Base-by-base conservation (phyloP, 2,329 filamentous ascomycete genomes). In the Pseudocercospora ulei region DNA sequence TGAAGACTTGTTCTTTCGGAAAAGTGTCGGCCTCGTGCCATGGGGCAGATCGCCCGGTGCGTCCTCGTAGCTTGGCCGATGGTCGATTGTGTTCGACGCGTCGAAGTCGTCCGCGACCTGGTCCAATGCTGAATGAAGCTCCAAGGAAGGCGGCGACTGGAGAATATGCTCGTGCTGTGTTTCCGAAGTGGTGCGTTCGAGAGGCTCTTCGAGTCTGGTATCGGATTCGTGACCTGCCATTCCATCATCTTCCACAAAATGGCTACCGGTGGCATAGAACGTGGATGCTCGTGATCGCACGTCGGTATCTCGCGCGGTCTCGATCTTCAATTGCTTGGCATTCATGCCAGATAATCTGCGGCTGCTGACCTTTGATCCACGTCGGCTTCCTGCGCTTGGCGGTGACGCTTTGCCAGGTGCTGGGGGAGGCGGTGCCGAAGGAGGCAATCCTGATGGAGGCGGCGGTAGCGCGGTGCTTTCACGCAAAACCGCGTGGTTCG, bases 241-340 rank as follows among this genome's bases (percentile, higher is more conserved):
- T 12, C 53, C 52, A 18, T 54, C 40, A 12, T 50, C 52, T 13
- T 50, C 47, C n/a, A 45, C 29, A 24, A 47, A 47, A 1, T 52
- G 48, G 34, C 49, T 55, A 9, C 48, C 39, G 7, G 39, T 49
- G 19, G 52, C 51, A 44, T 58, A 52, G 39, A 57, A 54, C 3
- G 56, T 59, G 9, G 56, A 58, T 8, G 56, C 55, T 33, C 56
- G 49, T 33, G 54, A 54, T 12, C 54, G 48, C 8, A 24, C 33
- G 3, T 49, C 48, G 14, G 28, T 61, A 35, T 58, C 63, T 33
- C 62, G 49, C 7, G 61, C 65, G 7, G 86, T 95, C 60, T 95
- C 84, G 39, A 96, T 95, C 63, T 86, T 93, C 35, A 96, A 67
- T 54, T 87, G 82, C 58, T 82, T 87, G 8, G 74, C 66, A 52